A percentile compares a stretch with the other conserved stretches of the same genome.
Conservation (phyloP, 495 filamentous ascomycete species). For the Penicillium cosmopolitanum region DNA sequence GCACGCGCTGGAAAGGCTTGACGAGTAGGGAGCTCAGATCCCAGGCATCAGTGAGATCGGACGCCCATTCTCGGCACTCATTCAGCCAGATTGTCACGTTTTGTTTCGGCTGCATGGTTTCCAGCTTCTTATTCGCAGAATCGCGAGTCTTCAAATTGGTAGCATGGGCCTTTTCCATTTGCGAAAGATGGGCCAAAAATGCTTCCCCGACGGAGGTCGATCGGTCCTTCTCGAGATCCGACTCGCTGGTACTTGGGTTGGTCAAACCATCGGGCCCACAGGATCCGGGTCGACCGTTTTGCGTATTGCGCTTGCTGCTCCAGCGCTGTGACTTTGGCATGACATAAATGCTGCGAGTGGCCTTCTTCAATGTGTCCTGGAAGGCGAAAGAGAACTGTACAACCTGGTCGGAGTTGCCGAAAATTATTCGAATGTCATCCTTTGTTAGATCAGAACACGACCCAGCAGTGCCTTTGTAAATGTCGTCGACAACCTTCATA, state of each 20-base stretch:
- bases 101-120: slow-evolving; percentile 68
- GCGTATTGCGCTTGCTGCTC: slow-evolving; percentile 56
- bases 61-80: slow-evolving; percentile 85
- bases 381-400: slow-evolving; percentile 80
- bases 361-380: slow-evolving; percentile 74
- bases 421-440: slow-evolving; percentile 84
- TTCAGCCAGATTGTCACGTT: slow-evolving; percentile 87
- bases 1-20: slow-evolving; percentile 90
- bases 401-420: slow-evolving; percentile 87
- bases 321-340: slow-evolving; percentile 61
- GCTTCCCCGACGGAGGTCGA: slow-evolving; percentile 77
- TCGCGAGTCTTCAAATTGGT: slow-evolving; percentile 88
- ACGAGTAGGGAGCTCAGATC: slow-evolving; percentile 90
- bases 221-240: slow-evolving; percentile 72
- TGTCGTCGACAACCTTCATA: slow-evolving; percentile 94
- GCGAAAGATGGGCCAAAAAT: slow-evolving; percentile 70
- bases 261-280: slow-evolving; percentile 20
- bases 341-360: slow-evolving; percentile 73
- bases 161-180: slow-evolving; percentile 84
- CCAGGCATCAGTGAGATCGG: slow-evolving; percentile 91
- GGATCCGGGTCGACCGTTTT: slow-evolving; percentile 39
- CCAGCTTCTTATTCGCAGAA: slow-evolving; percentile 75
- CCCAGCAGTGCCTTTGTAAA: slow-evolving; percentile 93
- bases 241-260: slow-evolving; percentile 41
- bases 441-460: slow-evolving; percentile 76